phyloP scores from a whole-genome alignment of 225 moss, liverwort and hornwort species.

The Sphagnum contortum region DNA sequence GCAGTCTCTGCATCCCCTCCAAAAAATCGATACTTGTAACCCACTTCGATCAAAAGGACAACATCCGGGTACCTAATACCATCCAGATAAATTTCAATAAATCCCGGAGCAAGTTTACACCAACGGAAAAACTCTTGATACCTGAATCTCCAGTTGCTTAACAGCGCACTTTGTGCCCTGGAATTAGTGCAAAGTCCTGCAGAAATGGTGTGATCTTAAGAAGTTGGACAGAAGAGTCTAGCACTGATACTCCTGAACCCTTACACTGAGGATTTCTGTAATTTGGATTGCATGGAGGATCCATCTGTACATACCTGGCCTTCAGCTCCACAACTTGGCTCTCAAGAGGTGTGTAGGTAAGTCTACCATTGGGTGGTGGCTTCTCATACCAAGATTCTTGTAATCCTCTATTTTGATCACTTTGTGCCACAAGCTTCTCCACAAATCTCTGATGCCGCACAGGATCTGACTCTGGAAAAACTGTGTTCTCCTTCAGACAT shows the following conservation, averaged over 20 bases:
- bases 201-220: no score
- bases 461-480: conserved; percentile 44
- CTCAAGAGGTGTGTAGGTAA: conserved; percentile 81
- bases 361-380: conserved; percentile 47
- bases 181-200: no score
- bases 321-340: conserved; percentile 82
- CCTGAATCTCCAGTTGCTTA: no score
- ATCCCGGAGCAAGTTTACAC: no score
- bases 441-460: conserved; percentile 67
- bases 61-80: conserved; percentile 61
- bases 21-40: conserved; percentile 84
- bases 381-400: conserved; percentile 62
- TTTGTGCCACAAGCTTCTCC: conserved; percentile 60
- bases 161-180: no score
- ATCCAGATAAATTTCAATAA: no score
- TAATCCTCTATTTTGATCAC: conserved; percentile 37
- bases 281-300: no score
- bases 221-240: no score
- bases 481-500: conserved; percentile 21
- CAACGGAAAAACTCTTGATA: no score
- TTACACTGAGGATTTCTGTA: no score
- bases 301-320: conserved; percentile 33
- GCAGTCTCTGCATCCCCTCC: conserved; percentile 90
- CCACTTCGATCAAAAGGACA: conserved; percentile 86
- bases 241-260: no score